Base-by-base conservation (phyloP, 2,329 filamentous ascomycete species). In the Hirsutella thompsonii region DNA sequence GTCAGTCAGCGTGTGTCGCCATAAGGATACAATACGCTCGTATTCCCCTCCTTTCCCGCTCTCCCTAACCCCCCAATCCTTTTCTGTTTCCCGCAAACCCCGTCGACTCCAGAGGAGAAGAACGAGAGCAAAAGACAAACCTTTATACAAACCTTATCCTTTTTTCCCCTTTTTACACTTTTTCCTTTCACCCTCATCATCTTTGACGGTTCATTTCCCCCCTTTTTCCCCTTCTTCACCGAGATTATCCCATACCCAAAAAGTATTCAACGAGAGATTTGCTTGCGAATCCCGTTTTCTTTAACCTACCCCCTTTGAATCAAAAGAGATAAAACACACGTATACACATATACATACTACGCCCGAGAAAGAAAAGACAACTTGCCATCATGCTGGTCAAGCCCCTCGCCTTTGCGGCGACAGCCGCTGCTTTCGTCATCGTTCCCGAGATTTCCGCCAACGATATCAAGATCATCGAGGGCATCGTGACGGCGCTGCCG, bases 371-470 rank as follows among this genome's bases (percentile, higher is more conserved):
- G 18, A 14, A 10, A 11, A 19, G 16, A 11, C 20, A 14, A 35
- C 16, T 16, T 21, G n/a, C 38, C 49, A 46, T 38, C 39, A 61
- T 63, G 61, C 49, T 60, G 40, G 46, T 60, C 36, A 54, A 52
- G 46, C 52, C 48, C 34, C 52, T 63, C 32, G 49, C 50, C 37
- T 44, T 63, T 19, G 60, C 56, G 43, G 58, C 58, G 20, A 44
- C 58, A 34, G 54, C 59, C 29, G 52, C 57, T 20, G 70, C 74
- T 43, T 67, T 79, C 51, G 61, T 80, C 44, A 50, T 81, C 41
- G 66, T 75, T 28, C 70, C 76, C 43, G 60, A 68, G 50, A 55
- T 68, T 42, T 61, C 63, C 45, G 55, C 60, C 18, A 56, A 61
- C 40, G 64, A 70, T 41, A 56, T 61, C 43, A 58, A 62, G 32